These are phyloP conservation scores for Globomyces sp. DNA, from an alignment of 371 early-diverging fungal genomes.

Conservation along the genomic window DNA sequence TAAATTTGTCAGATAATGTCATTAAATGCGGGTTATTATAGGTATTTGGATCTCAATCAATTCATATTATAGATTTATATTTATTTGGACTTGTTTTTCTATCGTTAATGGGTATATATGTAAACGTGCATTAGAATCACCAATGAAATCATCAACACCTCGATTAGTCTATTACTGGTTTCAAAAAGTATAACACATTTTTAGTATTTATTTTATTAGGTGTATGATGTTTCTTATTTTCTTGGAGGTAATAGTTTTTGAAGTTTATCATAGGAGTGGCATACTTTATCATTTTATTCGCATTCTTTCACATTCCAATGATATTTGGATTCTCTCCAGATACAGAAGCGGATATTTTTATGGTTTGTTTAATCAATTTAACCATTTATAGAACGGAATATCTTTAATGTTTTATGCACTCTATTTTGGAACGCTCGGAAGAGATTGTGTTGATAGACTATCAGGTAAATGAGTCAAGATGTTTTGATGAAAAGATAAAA, in stretches of 20 bases:
- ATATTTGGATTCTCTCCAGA: conserved; percentile 32
- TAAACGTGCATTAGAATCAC: conserved; percentile 46
- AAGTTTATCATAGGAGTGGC: conserved; percentile 38
- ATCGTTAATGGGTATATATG: conserved; percentile 47
- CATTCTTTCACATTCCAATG: conserved; percentile 52
- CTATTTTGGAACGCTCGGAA: conserved; percentile 66
- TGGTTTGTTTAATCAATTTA: conserved; percentile 18
- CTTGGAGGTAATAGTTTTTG: neutral
- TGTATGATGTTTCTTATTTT: conserved; percentile 34
- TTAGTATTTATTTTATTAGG: neutral
- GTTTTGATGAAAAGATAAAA: conserved; percentile 37
- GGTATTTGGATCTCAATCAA: too few species aligned
- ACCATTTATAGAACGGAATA: conserved; percentile 38
- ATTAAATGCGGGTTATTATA: conserved; percentile 45
- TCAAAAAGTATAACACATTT: conserved; percentile 47
- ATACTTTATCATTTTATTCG: conserved; percentile 42
- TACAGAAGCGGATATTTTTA: conserved; percentile 36
- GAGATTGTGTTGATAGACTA: conserved; percentile 83
- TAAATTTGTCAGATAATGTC: conserved; percentile 37
- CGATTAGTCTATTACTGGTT: conserved; percentile 60
- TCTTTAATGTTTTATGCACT: conserved; percentile 59
- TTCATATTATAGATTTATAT: conserved; percentile 39
- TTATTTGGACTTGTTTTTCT: conserved; percentile 48
- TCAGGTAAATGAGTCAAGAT: conserved; percentile 44
- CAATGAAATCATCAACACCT: conserved; percentile 53